phyloP scores from a whole-genome alignment of 148 eudicot genomes.

The Fallopia convolvulus region DNA sequence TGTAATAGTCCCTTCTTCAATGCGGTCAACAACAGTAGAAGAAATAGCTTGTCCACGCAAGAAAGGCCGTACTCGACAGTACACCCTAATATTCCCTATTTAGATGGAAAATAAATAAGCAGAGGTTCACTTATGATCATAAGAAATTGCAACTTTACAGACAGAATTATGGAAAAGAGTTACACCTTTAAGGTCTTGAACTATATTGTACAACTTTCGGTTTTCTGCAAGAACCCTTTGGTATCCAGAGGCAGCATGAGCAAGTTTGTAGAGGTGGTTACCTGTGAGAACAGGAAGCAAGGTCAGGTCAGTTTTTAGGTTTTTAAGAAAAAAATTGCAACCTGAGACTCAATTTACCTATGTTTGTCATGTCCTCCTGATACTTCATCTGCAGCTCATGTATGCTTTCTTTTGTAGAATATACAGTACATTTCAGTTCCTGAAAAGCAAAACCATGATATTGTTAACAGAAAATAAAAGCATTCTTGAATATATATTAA shows the following conservation, averaged over 20 bases:
- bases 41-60: slow-evolving; percentile 56
- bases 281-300: slow-evolving; percentile 30
- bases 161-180: background rate
- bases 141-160: background rate
- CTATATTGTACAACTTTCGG: slow-evolving; percentile 79
- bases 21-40: slow-evolving; percentile 39
- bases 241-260: slow-evolving; percentile 77
- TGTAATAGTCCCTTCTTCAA: slow-evolving; percentile 62
- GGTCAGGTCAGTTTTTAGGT: background rate
- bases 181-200: slow-evolving; percentile 96
- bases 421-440: slow-evolving; percentile 53
- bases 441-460: slow-evolving; percentile 15
- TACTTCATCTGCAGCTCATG: slow-evolving; percentile 48
- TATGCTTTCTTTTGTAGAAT: slow-evolving; percentile 50
- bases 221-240: slow-evolving; percentile 86
- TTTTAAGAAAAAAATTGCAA: background rate
- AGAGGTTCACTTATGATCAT: background rate
- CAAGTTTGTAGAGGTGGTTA: slow-evolving; percentile 43
- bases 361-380: slow-evolving; percentile 52
- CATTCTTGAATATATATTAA: background rate
- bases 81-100: slow-evolving; percentile 90
- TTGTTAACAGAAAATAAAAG: background rate
- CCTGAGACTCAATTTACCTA: slow-evolving; percentile 32
- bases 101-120: background rate
- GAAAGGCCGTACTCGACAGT: slow-evolving; percentile 91